These are phyloP conservation scores for Pseudocercospora fijiensis DNA, from an alignment of 2,329 filamentous ascomycete species.

Conservation along the genomic window DNA sequence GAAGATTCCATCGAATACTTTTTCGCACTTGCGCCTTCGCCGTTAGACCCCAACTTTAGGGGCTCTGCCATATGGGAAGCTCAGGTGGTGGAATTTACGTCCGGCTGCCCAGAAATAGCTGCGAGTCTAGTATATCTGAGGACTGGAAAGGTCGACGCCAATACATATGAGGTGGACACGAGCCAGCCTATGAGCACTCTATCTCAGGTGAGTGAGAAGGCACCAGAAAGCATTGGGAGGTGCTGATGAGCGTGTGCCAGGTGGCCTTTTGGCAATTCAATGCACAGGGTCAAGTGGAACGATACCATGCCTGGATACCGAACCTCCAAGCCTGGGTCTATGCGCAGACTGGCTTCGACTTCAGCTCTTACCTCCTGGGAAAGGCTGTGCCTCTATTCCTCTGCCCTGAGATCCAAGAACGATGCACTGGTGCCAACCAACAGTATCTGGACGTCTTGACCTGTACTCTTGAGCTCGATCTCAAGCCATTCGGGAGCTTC, in stretches of 20 bases:
- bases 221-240: too few species aligned
- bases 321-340: conserved; percentile 43
- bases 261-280: conserved; percentile 52
- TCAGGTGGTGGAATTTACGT: conserved; percentile 28
- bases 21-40: conserved; percentile 44
- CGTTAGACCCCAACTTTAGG: conserved; percentile 28
- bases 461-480: conserved; percentile 38
- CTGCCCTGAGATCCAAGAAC: conserved; percentile 39
- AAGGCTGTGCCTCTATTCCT: conserved; percentile 38
- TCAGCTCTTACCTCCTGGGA: conserved; percentile 34
- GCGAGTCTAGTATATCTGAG: conserved; percentile 27
- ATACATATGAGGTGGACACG: conserved; percentile 16
- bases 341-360: conserved; percentile 30
- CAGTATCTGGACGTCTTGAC: conserved; percentile 38
- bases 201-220: conserved; percentile 17
- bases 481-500: conserved; percentile 44
- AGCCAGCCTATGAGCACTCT: conserved; percentile 18
- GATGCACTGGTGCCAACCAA: conserved; percentile 41
- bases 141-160: conserved; percentile 15
- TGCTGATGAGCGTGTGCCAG: conserved; percentile 6
- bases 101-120: conserved; percentile 25
- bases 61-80: conserved; percentile 27
- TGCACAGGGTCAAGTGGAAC: conserved; percentile 43
- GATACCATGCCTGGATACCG: conserved; percentile 49
- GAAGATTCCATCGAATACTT: conserved; percentile 49